Evolutionary conservation across 495 filamentous ascomycete species (phyloP).

Genomic region (Cercophora newfieldiana): DNA sequence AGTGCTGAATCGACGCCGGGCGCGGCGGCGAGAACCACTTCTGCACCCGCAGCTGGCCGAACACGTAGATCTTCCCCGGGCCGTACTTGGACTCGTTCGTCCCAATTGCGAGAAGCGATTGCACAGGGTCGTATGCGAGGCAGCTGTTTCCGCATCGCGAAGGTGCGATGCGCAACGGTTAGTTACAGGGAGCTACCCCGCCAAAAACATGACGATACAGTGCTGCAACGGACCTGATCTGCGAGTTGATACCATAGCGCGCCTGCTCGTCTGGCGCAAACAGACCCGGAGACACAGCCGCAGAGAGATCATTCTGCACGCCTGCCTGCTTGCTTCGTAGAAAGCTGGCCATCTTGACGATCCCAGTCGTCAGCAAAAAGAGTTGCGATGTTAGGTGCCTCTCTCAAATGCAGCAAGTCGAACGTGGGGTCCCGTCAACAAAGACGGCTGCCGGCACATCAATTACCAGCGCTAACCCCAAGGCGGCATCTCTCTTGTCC

Average conservation of each 20-base stretch:
- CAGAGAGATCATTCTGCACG: constrained; percentile 85
- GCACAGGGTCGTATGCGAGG: constrained; percentile 87
- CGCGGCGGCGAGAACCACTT: constrained; percentile 71
- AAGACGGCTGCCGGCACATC: background rate
- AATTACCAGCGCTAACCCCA: background rate
- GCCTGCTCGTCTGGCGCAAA: constrained; percentile 83
- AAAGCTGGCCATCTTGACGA: constrained; percentile 71
- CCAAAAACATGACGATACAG: background rate
- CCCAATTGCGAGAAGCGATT: constrained; percentile 90
- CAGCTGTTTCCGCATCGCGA: constrained; percentile 45
- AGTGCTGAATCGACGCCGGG: constrained; percentile 35
- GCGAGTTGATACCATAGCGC: constrained; percentile 85
- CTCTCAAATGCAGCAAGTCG: background rate
- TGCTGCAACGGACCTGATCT: constrained; percentile 57
- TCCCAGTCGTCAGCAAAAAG: constrained; percentile 1
- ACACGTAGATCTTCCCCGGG: constrained; percentile 83
- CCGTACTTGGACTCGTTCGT: constrained; percentile 80
- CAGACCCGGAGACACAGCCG: constrained; percentile 67
- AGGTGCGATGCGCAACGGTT: background rate
- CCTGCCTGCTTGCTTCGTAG: constrained; percentile 90
- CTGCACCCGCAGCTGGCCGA: constrained; percentile 78
- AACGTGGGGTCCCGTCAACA: background rate
- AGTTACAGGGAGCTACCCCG: constrained; percentile 1
- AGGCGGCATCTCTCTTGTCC: background rate
- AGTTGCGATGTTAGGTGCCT: background rate